Conservation (phyloP, 2,329 filamentous ascomycete genomes). For the Aspergillus spinulosporus region DNA sequence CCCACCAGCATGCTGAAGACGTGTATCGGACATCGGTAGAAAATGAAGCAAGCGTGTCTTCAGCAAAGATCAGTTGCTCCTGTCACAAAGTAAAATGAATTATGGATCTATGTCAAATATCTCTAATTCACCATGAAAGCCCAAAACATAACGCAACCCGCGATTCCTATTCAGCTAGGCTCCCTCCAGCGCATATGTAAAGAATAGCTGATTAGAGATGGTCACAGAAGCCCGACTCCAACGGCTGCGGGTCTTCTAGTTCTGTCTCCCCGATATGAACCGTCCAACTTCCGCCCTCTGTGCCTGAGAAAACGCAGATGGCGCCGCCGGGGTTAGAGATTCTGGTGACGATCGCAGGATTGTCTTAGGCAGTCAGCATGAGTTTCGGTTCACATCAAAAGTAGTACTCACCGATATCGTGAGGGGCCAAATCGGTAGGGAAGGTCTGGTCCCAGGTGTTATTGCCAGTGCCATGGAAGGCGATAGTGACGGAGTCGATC, state of each 20-base stretch:
- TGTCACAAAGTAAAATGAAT: too few relatives aligned
- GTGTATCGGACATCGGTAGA: too few relatives aligned
- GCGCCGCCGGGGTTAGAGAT: slow-evolving; percentile 14
- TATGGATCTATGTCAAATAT: too few relatives aligned
- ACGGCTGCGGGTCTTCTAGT: slow-evolving; percentile 2
- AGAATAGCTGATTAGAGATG: background rate
- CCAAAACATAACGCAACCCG: too few relatives aligned
- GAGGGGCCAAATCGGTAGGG: background rate
- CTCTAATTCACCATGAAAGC: too few relatives aligned
- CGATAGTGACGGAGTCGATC: slow-evolving; percentile 1
- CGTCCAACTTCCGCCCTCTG: background rate
- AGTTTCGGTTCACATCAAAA: too few relatives aligned
- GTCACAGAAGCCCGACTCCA: slow-evolving; percentile 11
- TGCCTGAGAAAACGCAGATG: slow-evolving; percentile 2
- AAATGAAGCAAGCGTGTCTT: too few relatives aligned
- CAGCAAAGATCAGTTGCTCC: too few relatives aligned
- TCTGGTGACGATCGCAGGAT: background rate
- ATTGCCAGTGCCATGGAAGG: background rate
- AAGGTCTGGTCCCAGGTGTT: slow-evolving; percentile 1
- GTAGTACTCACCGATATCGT: background rate
- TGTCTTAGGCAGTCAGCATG: background rate
- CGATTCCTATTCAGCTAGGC: too few relatives aligned
- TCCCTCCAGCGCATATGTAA: too few relatives aligned
- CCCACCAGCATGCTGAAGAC: too few relatives aligned
- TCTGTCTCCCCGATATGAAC: slow-evolving; percentile 4